Conservation (phyloP, 1,284 basidiomycete species). For the Rhizopogon parksii region DNA sequence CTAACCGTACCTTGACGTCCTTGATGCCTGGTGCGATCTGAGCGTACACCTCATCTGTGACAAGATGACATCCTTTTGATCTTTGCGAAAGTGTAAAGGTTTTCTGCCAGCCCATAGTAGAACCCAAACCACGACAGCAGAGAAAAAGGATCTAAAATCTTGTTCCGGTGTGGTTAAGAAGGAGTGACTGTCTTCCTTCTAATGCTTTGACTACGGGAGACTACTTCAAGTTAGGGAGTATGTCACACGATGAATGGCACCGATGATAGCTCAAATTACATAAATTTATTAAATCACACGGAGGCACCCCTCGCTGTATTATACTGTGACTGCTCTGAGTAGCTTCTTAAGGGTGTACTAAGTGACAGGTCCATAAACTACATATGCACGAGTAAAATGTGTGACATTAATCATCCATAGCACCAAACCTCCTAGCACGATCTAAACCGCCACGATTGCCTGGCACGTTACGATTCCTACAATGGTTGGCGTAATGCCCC, state of each 20-base stretch:
- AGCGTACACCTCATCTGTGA: slow-evolving; percentile 70
- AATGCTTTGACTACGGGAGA: too few relatives aligned
- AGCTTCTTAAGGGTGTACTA: neutral
- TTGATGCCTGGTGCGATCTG: slow-evolving; percentile 73
- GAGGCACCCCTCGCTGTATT: too few relatives aligned
- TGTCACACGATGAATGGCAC: too few relatives aligned
- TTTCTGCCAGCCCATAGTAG: slow-evolving; percentile 85
- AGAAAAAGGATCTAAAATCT: too few relatives aligned
- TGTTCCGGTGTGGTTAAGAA: too few relatives aligned
- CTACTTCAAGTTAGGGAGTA: too few relatives aligned
- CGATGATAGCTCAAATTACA: too few relatives aligned
- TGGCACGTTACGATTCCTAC: slow-evolving; percentile 78
- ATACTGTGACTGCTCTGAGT: too few relatives aligned
- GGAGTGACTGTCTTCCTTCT: too few relatives aligned
- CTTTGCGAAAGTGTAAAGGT: slow-evolving; percentile 63
- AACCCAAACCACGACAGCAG: neutral
- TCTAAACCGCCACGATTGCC: slow-evolving; percentile 73
- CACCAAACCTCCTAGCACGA: slow-evolving; percentile 30
- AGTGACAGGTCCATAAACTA: neutral
- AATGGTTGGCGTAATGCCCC: slow-evolving; percentile 94
- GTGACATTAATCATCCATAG: slow-evolving; percentile 24
- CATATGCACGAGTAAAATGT: neutral
- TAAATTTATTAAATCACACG: too few relatives aligned
- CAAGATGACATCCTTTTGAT: slow-evolving; percentile 76
- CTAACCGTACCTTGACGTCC: slow-evolving; percentile 50